Percentiles rank a stretch among this genome's conserved stretches.
Evolutionary conservation across 495 filamentous ascomycete species (phyloP).

Genomic region (Penicillium canescens): DNA sequence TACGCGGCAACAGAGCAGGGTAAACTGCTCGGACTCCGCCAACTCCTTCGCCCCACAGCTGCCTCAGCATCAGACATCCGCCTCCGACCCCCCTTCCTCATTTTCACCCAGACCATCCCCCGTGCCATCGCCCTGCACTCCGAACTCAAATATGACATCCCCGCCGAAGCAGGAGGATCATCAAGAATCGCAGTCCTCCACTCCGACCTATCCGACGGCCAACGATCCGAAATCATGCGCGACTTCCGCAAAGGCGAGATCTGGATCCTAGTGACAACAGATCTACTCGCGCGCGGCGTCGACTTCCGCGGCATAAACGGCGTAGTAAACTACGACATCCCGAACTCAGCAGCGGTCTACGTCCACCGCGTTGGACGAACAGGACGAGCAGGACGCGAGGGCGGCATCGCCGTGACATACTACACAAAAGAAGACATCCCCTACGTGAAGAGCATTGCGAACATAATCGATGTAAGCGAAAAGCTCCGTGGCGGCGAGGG

Average conservation of each 20-base stretch:
- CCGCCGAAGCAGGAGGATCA: conserved; percentile 79
- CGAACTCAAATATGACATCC: conserved; percentile 94
- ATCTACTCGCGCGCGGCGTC: conserved; percentile 84
- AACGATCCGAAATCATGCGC: conserved; percentile 78
- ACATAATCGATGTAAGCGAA: conserved; percentile 84
- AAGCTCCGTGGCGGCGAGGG: conserved; percentile 51
- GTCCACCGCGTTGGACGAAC: conserved; percentile 93
- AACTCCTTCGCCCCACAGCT: conserved; percentile 81
- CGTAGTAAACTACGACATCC: conserved; percentile 96
- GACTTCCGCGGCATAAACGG: conserved; percentile 91
- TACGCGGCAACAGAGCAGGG: conserved; percentile 92
- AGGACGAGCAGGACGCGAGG: conserved; percentile 81
- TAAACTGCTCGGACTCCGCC: conserved; percentile 88
- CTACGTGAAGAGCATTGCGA: conserved; percentile 87
- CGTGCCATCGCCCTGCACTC: conserved; percentile 83
- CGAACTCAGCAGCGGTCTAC: conserved; percentile 82
- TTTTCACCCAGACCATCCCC: conserved; percentile 93
- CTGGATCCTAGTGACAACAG: conserved; percentile 95
- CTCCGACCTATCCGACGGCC: conserved; percentile 74
- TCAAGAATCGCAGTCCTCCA: conserved; percentile 89
- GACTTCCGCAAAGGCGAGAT: conserved; percentile 89
- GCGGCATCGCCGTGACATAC: conserved; percentile 89
- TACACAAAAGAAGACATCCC: conserved; percentile 94
- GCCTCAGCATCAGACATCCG: conserved; percentile 56
- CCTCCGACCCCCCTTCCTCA: conserved; percentile 82